Evolutionary conservation across 352 stramenopile genomes (phyloP), one percentile per base, ranked within the genome.

Genomic region (Phytophthora foliorum): DNA sequence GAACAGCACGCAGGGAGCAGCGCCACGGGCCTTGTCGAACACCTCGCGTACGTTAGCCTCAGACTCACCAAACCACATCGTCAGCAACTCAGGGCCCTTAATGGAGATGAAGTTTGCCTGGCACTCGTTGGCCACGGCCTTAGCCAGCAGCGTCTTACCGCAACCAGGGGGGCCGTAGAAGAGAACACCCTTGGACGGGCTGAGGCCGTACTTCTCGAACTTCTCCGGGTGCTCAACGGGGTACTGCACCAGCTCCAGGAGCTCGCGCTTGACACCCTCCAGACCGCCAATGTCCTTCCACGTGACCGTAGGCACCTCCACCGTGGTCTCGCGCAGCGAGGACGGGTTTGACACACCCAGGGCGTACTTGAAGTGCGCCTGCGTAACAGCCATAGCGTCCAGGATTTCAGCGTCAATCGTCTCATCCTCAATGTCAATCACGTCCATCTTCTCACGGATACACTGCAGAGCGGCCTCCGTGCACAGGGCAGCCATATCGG

Each of bases 51-150:
- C 97, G 77, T 99, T 99, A 16, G 95, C 94, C 77, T 99, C 98
- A 25, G 92, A 99, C 81, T 99, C 98, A 81, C 98, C 98, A 67
- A 99, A 99, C 97, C 97, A 99, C 98, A 99, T 99, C 45, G 97
- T 99, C 66, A 99, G 77, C 29, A 99, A 89, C 80, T 99, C 98
- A 17, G 98, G 98, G 53, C 97, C 98, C 89, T 99, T 99, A 49
- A 99, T 96, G n/a, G 93, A 98, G 68, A 99, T 99, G 75, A 99
- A 99, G 83, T 99, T 99, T 38, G 97, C 97, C 69, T 99, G 96
- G 83, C 98, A 99, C 81, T 99, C 98, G 80, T 99, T 99, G 36
- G 98, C 98, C 25, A 99, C 97, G 32, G 98, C 98, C 82, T 99
- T 99, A n/a, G 98, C 98, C 77, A 99, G 94, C 39, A 99, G 84